These are phyloP conservation scores for Xerocomellus amylosporus DNA, from an alignment of 768 basidiomycete species.

Conservation along the genomic window DNA sequence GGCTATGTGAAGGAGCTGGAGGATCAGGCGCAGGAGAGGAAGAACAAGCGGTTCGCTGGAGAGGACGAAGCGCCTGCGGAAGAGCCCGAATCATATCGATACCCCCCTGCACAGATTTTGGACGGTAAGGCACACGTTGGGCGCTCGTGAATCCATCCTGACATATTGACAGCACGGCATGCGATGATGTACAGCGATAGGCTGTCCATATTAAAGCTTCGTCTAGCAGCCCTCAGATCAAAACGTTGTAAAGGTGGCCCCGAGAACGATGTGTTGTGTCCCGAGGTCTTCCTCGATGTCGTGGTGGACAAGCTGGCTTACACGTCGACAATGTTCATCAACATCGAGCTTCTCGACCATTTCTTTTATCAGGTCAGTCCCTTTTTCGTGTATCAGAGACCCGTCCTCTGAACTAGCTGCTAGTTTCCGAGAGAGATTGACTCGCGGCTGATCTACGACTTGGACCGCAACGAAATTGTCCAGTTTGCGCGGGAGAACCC, in stretches of 20 bases:
- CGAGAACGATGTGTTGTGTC: slow-evolving; percentile 86
- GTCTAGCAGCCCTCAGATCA: slow-evolving; percentile 82
- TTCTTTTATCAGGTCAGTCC: slow-evolving; percentile 91
- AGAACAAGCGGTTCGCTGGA: slow-evolving; percentile 45
- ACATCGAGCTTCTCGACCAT: slow-evolving; percentile 95
- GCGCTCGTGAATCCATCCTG: not conserved
- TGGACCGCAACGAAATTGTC: slow-evolving; percentile 86
- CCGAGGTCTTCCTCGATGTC: slow-evolving; percentile 94
- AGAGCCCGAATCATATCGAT: slow-evolving; percentile 76
- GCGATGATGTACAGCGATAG: slow-evolving; percentile 87
- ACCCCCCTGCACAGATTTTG: slow-evolving; percentile 85
- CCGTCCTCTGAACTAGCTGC: not conserved
- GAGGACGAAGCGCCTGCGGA: slow-evolving; percentile 37
- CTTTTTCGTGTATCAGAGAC: not conserved
- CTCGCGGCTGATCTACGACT: slow-evolving; percentile 85
- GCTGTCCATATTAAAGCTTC: slow-evolving; percentile 77
- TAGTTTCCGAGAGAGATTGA: slow-evolving; percentile 99
- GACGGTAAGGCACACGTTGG: slow-evolving; percentile 62
- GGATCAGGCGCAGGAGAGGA: slow-evolving; percentile 66
- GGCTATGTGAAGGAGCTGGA: slow-evolving; percentile 80
- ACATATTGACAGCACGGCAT: slow-evolving; percentile 66
- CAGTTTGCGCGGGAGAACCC: slow-evolving; percentile 97
- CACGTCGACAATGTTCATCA: slow-evolving; percentile 97
- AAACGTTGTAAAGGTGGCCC: slow-evolving; percentile 87
- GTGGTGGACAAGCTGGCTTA: slow-evolving; percentile 96